Conservation (phyloP, 2,329 filamentous ascomycete genomes). For the Cladorrhinum sp. region DNA sequence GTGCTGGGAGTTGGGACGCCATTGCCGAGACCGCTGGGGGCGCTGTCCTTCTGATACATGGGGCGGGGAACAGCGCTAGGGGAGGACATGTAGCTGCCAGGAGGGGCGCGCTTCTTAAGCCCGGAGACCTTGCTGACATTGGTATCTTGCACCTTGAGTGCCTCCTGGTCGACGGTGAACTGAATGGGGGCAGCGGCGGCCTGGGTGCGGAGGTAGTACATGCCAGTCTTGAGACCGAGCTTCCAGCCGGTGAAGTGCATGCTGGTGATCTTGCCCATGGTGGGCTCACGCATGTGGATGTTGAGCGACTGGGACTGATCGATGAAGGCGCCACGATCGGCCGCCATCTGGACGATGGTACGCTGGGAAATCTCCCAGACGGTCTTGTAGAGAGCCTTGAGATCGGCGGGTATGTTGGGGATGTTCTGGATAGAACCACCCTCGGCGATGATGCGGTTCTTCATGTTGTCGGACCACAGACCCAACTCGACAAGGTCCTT, state of each 20-base stretch:
- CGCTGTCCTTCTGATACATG: conserved; percentile 53
- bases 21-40: conserved; percentile 39
- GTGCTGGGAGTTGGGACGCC: conserved; percentile 67
- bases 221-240: conserved; percentile 97
- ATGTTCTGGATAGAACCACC: conserved; percentile 96
- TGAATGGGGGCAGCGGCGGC: conserved; percentile 95
- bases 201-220: conserved; percentile 99
- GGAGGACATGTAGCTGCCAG: conserved; percentile 56
- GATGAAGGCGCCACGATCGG: conserved; percentile 96
- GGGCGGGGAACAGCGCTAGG: conserved; percentile 63
- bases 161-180: conserved; percentile 97
- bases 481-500: conserved; percentile 98
- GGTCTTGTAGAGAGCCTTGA: conserved; percentile 98
- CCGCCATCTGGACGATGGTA: conserved; percentile 94
- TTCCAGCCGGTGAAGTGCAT: conserved; percentile 99
- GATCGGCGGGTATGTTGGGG: conserved; percentile 90
- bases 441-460: conserved; percentile 99
- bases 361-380: conserved; percentile 99
- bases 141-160: conserved; percentile 81
- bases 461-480: conserved; percentile 99
- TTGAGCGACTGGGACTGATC: conserved; percentile 99
- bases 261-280: conserved; percentile 99
- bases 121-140: conserved; percentile 64
- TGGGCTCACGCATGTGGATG: conserved; percentile 98
- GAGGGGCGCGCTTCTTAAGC: conserved; percentile 67